Evolutionary conservation across 2,329 filamentous ascomycete species (phyloP), one percentile per base, ranked within the genome.

Genomic region (Penicillium sclerotiorum): DNA sequence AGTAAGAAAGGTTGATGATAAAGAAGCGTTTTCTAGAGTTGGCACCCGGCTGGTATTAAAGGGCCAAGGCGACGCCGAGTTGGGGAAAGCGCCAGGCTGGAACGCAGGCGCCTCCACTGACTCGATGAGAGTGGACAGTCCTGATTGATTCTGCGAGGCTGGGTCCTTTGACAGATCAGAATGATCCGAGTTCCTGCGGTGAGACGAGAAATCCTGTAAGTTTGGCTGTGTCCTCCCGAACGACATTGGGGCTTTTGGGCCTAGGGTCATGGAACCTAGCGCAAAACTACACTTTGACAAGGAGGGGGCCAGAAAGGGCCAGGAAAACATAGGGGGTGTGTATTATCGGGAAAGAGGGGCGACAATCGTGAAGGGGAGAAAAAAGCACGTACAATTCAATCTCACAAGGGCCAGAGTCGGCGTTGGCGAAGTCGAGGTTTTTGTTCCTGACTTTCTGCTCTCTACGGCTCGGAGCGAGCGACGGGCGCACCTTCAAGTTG

Each of bases 201-300:
- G 38, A 51, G 41, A 57, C 30, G 50, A 55, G 44, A 42, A 36
- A 49, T 55, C 25, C 38, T 53, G 55, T 61, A 55, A 62, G 59
- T 53, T 52, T 51, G 48, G 56, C 32, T 56, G 49, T 52, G 47
- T 55, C 23, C 44, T 42, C 30, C 46, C 37, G 40, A 45, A 41
- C 35, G 55, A 58, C 59, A 61, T 61, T 33, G 47, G 53, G 51
- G 42, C 46, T 48, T 58, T 42, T 44, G 49, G 30, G 49, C 43
- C 49, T 52, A 50, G 51, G n/a, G 58, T 48, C 52, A 48, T 53
- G 20, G 50, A n/a, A 58, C 50, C 55, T 50, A 48, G 45, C 37
- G 30, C 43, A 33, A 47, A 41, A 52, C 47, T 53, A 51, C 47
- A 53, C 44, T 43, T 22, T 36, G 32, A 36, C 49, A 45, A 42